Conservation (phyloP, 257 asterid species). For the Solanum tacnaense region DNA sequence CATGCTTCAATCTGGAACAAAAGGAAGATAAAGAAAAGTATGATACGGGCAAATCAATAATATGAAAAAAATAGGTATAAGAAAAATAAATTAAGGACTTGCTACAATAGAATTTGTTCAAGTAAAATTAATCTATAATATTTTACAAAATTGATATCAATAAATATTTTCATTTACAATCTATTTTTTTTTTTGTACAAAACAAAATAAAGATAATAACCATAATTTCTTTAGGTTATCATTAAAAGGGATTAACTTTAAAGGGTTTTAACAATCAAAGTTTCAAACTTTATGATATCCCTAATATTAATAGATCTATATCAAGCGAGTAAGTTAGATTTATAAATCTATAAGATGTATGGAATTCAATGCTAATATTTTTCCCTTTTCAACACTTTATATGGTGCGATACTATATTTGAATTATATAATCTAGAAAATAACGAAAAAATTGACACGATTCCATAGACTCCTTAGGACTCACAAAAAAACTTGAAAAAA, state of each 20-base stretch:
- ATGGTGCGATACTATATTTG: not conserved
- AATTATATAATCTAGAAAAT: too few species aligned
- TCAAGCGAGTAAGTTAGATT: not conserved
- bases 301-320: not conserved
- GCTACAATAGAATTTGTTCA: not conserved
- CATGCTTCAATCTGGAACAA: constrained; percentile 25
- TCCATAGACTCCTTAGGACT: too few species aligned
- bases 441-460: too few species aligned
- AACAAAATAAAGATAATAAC: not conserved
- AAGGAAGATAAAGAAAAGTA: not conserved
- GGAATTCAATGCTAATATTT: too few species aligned
- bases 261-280: not conserved
- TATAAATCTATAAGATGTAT: too few species aligned
- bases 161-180: not conserved
- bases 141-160: not conserved
- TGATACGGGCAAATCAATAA: not conserved
- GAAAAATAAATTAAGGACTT: not conserved
- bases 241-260: not conserved
- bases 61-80: not conserved
- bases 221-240: not conserved
- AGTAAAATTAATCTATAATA: not conserved
- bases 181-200: not conserved
- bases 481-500: too few species aligned
- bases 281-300: not conserved
- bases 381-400: not conserved